These are phyloP conservation scores for Phialocephala subalpina DNA, from an alignment of 2,329 filamentous ascomycete species.

Conservation along the genomic window DNA sequence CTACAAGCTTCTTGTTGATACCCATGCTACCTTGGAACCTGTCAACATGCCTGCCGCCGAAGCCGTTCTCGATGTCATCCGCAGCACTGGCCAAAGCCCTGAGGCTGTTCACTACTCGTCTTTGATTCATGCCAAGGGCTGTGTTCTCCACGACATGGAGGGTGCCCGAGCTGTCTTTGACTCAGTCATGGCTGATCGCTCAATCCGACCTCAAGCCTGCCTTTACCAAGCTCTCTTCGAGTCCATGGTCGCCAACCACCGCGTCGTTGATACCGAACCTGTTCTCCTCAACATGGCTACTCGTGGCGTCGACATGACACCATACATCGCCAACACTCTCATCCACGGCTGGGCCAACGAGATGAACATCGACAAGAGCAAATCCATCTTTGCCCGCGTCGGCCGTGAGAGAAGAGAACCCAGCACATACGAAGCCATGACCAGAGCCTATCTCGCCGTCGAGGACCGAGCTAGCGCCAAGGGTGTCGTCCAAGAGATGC, in stretches of 20 bases:
- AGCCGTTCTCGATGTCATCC: slow-evolving; percentile 81
- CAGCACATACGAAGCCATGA: slow-evolving; percentile 99
- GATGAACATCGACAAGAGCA: slow-evolving; percentile 81
- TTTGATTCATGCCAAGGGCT: slow-evolving; percentile 94
- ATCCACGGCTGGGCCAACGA: slow-evolving; percentile 96
- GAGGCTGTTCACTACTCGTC: slow-evolving; percentile 97
- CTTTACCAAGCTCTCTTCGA: slow-evolving; percentile 98
- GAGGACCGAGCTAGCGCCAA: slow-evolving; percentile 82
- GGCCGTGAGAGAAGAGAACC: slow-evolving; percentile 84
- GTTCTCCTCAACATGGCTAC: slow-evolving; percentile 79
- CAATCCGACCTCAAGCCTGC: slow-evolving; percentile 79
- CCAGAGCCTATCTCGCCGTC: slow-evolving; percentile 85
- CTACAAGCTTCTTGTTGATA: slow-evolving; percentile 96
- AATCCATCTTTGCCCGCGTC: slow-evolving; percentile 81
- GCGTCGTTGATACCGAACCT: slow-evolving; percentile 77
- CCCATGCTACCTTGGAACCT: slow-evolving; percentile 92
- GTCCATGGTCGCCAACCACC: slow-evolving; percentile 94
- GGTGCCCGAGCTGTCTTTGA: slow-evolving; percentile 86
- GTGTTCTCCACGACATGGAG: slow-evolving; percentile 89
- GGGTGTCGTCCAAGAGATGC: slow-evolving; percentile 86
- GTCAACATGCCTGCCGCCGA: slow-evolving; percentile 90
- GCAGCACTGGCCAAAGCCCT: slow-evolving; percentile 74
- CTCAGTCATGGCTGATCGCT: slow-evolving; percentile 72
- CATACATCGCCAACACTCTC: slow-evolving; percentile 97
- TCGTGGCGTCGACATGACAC: slow-evolving; percentile 83